A percentile compares a stretch with the other conserved stretches of the same genome.
Conservation (phyloP, 805 yeast species). For the Grigorovia transvaalensis region DNA sequence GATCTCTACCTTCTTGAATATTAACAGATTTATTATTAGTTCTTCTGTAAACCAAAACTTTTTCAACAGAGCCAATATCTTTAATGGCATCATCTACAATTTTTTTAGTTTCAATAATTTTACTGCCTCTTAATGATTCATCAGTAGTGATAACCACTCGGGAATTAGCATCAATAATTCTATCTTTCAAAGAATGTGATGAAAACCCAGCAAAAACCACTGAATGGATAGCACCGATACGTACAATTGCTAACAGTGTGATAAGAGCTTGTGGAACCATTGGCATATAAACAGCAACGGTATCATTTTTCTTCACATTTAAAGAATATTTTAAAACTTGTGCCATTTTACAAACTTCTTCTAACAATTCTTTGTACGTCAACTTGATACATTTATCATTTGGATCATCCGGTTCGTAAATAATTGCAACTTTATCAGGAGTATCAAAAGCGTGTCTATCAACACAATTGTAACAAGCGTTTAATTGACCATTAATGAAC, state of each 20-base stretch:
- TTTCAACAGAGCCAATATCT: slow-evolving; percentile 46
- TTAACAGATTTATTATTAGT: slow-evolving; percentile 45
- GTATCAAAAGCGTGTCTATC: slow-evolving; percentile 67
- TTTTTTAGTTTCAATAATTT: slow-evolving; percentile 67
- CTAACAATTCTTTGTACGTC: slow-evolving; percentile 62
- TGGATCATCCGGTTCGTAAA: slow-evolving; percentile 77
- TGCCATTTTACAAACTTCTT: slow-evolving; percentile 60
- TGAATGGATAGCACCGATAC: slow-evolving; percentile 79
- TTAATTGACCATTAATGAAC: slow-evolving; percentile 72
- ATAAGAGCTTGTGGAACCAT: slow-evolving; percentile 75
- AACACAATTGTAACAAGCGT: slow-evolving; percentile 72
- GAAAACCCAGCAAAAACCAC: slow-evolving; percentile 82
- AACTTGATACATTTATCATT: slow-evolving; percentile 36
- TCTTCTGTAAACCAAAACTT: slow-evolving; percentile 64
- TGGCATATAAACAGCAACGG: slow-evolving; percentile 79
- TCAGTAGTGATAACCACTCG: slow-evolving; percentile 69
- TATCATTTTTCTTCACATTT: slow-evolving; percentile 73
- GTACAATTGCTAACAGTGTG: slow-evolving; percentile 64
- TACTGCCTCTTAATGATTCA: slow-evolving; percentile 78
- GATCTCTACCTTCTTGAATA: slow-evolving; percentile 50
- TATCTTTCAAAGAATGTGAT: slow-evolving; percentile 58
- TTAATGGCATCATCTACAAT: slow-evolving; percentile 72
- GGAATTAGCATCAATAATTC: slow-evolving; percentile 63
- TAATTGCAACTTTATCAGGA: slow-evolving; percentile 65
- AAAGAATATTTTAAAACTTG: slow-evolving; percentile 48